phyloP scores from a whole-genome alignment of 768 basidiomycete genomes.

The Boletus patriciae region DNA sequence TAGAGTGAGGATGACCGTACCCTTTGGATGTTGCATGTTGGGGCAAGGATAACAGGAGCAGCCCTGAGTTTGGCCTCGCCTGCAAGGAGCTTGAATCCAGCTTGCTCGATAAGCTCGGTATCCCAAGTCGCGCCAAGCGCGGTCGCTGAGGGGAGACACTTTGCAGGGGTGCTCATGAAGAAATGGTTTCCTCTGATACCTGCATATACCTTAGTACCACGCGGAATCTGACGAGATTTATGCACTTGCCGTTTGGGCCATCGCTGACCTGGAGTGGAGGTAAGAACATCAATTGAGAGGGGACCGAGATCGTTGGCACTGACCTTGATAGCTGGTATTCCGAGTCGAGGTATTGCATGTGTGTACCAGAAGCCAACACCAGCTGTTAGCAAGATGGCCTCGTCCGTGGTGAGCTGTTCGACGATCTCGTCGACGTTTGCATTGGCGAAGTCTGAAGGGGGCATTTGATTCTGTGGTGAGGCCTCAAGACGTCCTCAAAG shows the following conservation, averaged over 20 bases:
- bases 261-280: constrained; percentile 58
- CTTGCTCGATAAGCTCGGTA: constrained; percentile 56
- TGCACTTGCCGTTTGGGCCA: constrained; percentile 66
- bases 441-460: constrained; percentile 67
- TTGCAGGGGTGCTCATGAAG: constrained; percentile 80
- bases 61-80: constrained; percentile 69
- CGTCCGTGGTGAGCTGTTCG: constrained; percentile 67
- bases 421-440: constrained; percentile 62
- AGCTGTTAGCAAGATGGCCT: constrained; percentile 69
- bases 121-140: constrained; percentile 79
- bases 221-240: not conserved
- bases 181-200: constrained; percentile 71
- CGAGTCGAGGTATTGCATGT: constrained; percentile 58
- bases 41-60: constrained; percentile 70
- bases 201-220: constrained; percentile 15
- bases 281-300: constrained; percentile 14
- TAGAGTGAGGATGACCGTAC: constrained; percentile 35
- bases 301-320: not conserved
- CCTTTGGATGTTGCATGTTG: constrained; percentile 84
- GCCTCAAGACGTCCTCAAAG: constrained; percentile 1
- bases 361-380: constrained; percentile 83
- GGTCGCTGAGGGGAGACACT: constrained; percentile 73
- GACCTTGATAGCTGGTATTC: constrained; percentile 70
- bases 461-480: constrained; percentile 40
- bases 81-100: constrained; percentile 65